Base-by-base conservation (phyloP, 1,284 basidiomycete species). In the Cutaneotrichosporon cutaneum region DNA sequence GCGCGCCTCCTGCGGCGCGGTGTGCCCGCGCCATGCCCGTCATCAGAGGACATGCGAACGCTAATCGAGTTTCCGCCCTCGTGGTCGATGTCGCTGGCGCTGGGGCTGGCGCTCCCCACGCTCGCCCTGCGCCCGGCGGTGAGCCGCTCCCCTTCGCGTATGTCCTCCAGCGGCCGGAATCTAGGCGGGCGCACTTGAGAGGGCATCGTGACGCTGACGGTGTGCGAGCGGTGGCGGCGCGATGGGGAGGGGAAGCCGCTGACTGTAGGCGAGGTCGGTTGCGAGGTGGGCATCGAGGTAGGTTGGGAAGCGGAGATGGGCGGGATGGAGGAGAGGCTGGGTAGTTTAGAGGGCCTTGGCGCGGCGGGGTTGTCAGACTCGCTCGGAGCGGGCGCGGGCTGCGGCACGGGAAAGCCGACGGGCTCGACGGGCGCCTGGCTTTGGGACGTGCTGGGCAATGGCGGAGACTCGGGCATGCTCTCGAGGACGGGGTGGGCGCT, bases 151-250 rank as follows among this genome's bases (percentile, higher is more conserved):
- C 5, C 16, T 13, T 36, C 35, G 13, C 16, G 35, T 13, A 36
- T 45, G 22, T 45, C 13, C 1, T 45, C 44, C 21, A 45, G 21
- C 3, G n/a, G 44, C 1, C 36, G 10, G 35, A 16, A 36, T 4
- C 39, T 16, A 18, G 16, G 39, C 16, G 16, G 39, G 18, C 18
- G 39, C 18, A 8, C 42, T 36, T 51, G 42, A 18, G 51, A 53
- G 32, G 54, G 58, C 44, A 66, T 55, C 0, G 61, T 50, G 18
- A 66, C 62, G 3, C 62, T 61, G n/a, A 66, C 62, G 9, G 65
- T 66, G 53, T 66, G 62, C 24, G 65, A 53, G 14, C 65, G 56
- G 18, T 39, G 13, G 24, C 65, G 35, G 16, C 30, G 8, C n/a
- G 4, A 22, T 33, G 16, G 51, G 35, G n/a, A n/a, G n/a, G 9